Evolutionary conservation across 2,329 filamentous ascomycete species (phyloP).

Genomic region (Aspergillus japonicus): DNA sequence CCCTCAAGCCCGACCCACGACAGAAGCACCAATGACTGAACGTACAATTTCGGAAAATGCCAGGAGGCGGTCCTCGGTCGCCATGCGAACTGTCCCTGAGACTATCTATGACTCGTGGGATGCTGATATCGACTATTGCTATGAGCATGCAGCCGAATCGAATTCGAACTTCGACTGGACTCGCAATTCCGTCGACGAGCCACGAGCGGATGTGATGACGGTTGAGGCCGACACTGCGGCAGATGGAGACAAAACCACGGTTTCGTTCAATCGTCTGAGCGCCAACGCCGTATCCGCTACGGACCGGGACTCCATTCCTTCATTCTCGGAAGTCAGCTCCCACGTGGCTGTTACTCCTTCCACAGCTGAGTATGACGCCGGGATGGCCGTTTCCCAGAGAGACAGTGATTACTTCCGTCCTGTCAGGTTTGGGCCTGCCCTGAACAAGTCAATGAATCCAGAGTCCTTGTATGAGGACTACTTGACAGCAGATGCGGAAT

Average conservation of each 20-base stretch:
- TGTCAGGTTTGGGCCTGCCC: slow-evolving; percentile 29
- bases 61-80: slow-evolving; percentile 17
- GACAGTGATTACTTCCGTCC: slow-evolving; percentile 34
- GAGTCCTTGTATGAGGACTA: slow-evolving; percentile 43
- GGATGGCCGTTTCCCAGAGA: slow-evolving; percentile 23
- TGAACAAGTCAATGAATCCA: slow-evolving; percentile 34
- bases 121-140: slow-evolving; percentile 62
- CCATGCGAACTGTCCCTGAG: slow-evolving; percentile 24
- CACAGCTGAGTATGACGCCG: slow-evolving; percentile 28
- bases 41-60: slow-evolving; percentile 17
- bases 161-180: slow-evolving; percentile 62
- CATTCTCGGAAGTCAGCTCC: slow-evolving; percentile 28
- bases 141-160: slow-evolving; percentile 60
- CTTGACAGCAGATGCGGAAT: slow-evolving; percentile 44
- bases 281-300: slow-evolving; percentile 30
- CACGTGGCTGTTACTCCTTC: slow-evolving; percentile 34
- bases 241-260: slow-evolving; percentile 13
- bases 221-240: slow-evolving; percentile 16
- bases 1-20: slow-evolving; percentile 26
- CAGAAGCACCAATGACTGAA: slow-evolving; percentile 16
- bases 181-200: slow-evolving; percentile 35
- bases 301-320: slow-evolving; percentile 34
- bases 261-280: slow-evolving; percentile 25
- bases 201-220: slow-evolving; percentile 16
- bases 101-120: slow-evolving; percentile 54